These are phyloP conservation scores for Colletotrichum lindemuthianum DNA, from an alignment of 2,329 filamentous ascomycete species.

Conservation along the genomic window DNA sequence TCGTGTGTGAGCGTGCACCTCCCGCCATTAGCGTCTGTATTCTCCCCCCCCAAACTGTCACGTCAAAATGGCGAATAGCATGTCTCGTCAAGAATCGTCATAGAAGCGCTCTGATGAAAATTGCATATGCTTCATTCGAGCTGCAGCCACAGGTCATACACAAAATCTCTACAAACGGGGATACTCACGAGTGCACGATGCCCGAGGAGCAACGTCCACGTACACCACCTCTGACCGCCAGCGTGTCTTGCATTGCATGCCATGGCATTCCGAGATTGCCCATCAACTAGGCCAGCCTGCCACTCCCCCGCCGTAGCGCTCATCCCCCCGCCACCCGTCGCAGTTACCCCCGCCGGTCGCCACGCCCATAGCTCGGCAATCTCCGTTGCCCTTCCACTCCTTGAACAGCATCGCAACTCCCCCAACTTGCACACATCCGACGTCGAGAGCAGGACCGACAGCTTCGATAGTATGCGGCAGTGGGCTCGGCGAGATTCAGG, in stretches of 20 bases:
- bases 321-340: not conserved
- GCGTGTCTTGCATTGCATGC: constrained; percentile 36
- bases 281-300: not conserved
- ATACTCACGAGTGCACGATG: too few relatives aligned
- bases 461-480: too few relatives aligned
- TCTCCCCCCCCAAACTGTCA: not conserved
- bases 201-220: constrained; percentile 12
- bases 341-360: not conserved
- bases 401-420: too few relatives aligned
- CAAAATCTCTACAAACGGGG: too few relatives aligned
- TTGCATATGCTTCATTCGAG: too few relatives aligned
- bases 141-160: too few relatives aligned
- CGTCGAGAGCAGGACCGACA: too few relatives aligned
- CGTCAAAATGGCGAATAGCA: not conserved
- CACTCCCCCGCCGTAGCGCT: constrained; percentile 7
- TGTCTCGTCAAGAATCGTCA: not conserved
- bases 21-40: not conserved
- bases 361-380: too few relatives aligned
- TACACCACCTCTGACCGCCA: constrained; percentile 25
- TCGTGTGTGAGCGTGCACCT: not conserved
- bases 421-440: too few relatives aligned
- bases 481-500: not conserved
- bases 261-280: constrained; percentile 16
- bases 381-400: too few relatives aligned
- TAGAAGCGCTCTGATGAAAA: too few relatives aligned